phyloP scores from a whole-genome alignment of 2,329 filamentous ascomycete species.

The Colletotrichum lini region DNA sequence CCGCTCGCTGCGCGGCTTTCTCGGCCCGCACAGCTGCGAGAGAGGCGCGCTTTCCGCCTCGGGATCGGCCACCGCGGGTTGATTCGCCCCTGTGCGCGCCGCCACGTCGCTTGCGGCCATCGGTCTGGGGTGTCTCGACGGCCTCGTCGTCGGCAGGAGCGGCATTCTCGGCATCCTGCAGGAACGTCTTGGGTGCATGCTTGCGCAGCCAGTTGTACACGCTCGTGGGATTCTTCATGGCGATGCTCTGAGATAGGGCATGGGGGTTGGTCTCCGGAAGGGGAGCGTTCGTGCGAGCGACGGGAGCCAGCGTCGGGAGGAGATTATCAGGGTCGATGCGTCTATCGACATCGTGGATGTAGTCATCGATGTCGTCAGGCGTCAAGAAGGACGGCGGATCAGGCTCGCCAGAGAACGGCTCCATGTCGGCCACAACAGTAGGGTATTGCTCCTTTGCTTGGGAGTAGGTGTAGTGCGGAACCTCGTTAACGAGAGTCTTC shows the following conservation, averaged over 20 bases:
- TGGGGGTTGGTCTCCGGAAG: slow-evolving; percentile 52
- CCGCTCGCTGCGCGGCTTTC: slow-evolving; percentile 55
- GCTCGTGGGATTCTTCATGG: slow-evolving; percentile 82
- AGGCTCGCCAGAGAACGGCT: slow-evolving; percentile 64
- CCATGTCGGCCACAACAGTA: slow-evolving; percentile 64
- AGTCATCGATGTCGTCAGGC: slow-evolving; percentile 80
- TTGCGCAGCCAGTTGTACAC: slow-evolving; percentile 96
- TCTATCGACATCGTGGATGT: slow-evolving; percentile 76
- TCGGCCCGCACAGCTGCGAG: slow-evolving; percentile 50
- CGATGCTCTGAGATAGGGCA: slow-evolving; percentile 54
- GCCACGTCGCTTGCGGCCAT: slow-evolving; percentile 45
- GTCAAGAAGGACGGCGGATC: slow-evolving; percentile 77
- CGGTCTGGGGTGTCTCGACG: slow-evolving; percentile 46
- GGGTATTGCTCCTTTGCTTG: slow-evolving; percentile 76
- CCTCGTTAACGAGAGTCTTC: slow-evolving; percentile 64
- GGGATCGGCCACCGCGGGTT: slow-evolving; percentile 43
- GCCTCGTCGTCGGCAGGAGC: slow-evolving; percentile 56
- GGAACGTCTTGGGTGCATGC: slow-evolving; percentile 86
- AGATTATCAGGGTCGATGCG: slow-evolving; percentile 60
- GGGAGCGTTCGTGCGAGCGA: slow-evolving; percentile 51
- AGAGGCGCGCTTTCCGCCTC: slow-evolving; percentile 50
- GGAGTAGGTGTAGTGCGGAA: slow-evolving; percentile 66
- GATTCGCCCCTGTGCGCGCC: slow-evolving; percentile 35
- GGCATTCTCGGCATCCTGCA: slow-evolving; percentile 78
- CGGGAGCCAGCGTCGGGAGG: slow-evolving; percentile 67